Percentiles rank a stretch among this genome's conserved stretches.
These are phyloP conservation scores for Trametes coccinea DNA, from an alignment of 768 basidiomycete genomes.

Conservation along the genomic window DNA sequence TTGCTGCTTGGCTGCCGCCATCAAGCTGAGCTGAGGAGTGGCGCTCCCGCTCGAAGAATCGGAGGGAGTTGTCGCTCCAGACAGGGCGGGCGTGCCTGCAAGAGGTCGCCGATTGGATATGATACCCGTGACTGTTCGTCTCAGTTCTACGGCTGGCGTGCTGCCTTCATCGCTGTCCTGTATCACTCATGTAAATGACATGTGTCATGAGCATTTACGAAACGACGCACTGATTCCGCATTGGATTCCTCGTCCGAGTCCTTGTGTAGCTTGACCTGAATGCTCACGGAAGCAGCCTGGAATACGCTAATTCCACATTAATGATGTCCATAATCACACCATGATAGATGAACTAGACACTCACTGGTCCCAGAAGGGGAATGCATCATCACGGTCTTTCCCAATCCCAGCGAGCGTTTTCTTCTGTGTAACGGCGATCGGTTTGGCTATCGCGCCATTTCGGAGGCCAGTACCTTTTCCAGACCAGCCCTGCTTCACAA, in stretches of 20 bases:
- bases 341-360: conserved; percentile 33
- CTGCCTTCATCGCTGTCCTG: conserved; percentile 23
- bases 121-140: conserved; percentile 73
- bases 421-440: conserved; percentile 81
- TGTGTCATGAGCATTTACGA: too few relatives aligned
- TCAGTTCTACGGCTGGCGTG: conserved; percentile 31
- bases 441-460: conserved; percentile 73
- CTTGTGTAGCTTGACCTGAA: conserved; percentile 65
- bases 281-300: conserved; percentile 77
- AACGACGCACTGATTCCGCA: conserved; percentile 29
- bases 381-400: conserved; percentile 92
- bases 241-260: conserved; percentile 51
- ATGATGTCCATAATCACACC: background rate
- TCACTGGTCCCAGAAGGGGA: conserved; percentile 98
- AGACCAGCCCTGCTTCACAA: conserved; percentile 84
- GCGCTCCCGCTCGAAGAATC: conserved; percentile 37
- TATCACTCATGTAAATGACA: too few relatives aligned
- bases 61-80: conserved; percentile 37
- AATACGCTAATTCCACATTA: conserved; percentile 56
- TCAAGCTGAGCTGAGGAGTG: conserved; percentile 46
- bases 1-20: conserved; percentile 72
- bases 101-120: conserved; percentile 69
- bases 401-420: conserved; percentile 84
- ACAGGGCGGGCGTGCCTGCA: conserved; percentile 48
- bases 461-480: conserved; percentile 87